phyloP scores from a whole-genome alignment of 2,329 filamentous ascomycete species.

The Alternaria sp. region DNA sequence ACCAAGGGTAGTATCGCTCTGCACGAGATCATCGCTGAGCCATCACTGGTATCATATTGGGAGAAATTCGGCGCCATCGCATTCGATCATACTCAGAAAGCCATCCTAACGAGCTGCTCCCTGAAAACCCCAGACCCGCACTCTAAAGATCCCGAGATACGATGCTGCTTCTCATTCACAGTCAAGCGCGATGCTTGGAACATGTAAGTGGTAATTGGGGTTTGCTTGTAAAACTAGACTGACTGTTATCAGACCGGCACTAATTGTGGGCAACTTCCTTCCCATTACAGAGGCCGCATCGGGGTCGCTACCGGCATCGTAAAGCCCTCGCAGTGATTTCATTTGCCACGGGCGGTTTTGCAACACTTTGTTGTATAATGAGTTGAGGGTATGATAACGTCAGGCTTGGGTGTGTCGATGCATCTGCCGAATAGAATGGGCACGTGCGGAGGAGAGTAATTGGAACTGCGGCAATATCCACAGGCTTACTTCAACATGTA shows the following conservation, averaged over 20 bases:
- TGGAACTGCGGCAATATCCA: conserved; percentile 5
- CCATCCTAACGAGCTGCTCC: conserved; percentile 90
- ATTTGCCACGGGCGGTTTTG: neutral
- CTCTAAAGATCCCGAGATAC: conserved; percentile 75
- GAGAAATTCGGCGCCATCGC: conserved; percentile 98
- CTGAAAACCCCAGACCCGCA: conserved; percentile 74
- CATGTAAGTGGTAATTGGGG: conserved; percentile 71
- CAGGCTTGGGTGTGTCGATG: neutral
- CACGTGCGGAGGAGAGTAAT: neutral
- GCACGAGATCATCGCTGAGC: conserved; percentile 94
- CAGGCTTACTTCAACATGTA: neutral
- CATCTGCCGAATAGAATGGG: neutral
- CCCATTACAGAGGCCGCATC: conserved; percentile 71
- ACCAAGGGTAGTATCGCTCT: conserved; percentile 89
- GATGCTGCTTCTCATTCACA: conserved; percentile 97
- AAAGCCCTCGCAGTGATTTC: neutral
- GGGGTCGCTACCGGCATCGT: conserved; percentile 29
- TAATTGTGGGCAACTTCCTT: conserved; percentile 97
- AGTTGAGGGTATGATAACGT: neutral
- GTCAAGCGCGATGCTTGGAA: conserved; percentile 95
- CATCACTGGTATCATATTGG: conserved; percentile 96
- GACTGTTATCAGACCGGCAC: conserved; percentile 68
- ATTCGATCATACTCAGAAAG: conserved; percentile 92
- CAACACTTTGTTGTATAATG: neutral
- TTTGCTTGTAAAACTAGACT: conserved; percentile 33